Percentiles rank a stretch among this genome's conserved stretches.
Conservation (phyloP, 2,329 filamentous ascomycete genomes). For the Diaporthe capsici region DNA sequence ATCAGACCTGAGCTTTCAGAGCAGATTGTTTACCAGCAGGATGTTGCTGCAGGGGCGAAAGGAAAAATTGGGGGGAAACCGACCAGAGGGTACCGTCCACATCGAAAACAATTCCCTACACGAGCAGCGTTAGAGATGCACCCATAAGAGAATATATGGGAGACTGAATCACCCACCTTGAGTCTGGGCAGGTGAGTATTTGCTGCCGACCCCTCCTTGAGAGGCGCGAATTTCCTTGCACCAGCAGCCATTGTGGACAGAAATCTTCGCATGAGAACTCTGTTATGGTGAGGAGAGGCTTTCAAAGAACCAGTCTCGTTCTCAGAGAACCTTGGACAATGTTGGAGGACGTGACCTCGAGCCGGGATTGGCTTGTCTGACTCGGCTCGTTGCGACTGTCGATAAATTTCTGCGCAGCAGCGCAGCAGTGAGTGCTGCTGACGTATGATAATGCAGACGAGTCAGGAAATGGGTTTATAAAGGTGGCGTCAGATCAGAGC, state of each 20-base stretch:
- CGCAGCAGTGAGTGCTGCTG: neutral
- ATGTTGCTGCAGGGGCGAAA: neutral
- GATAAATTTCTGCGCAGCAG: neutral
- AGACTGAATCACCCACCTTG: slow-evolving; percentile 30
- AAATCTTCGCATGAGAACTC: slow-evolving; percentile 50
- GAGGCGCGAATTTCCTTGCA: slow-evolving; percentile 68
- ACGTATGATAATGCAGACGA: neutral
- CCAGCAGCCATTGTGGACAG: slow-evolving; percentile 59
- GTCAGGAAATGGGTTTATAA: neutral
- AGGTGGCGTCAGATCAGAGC: neutral
- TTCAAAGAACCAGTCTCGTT: neutral
- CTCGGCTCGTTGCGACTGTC: neutral
- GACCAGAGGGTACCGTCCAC: slow-evolving; percentile 96
- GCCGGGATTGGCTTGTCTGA: neutral
- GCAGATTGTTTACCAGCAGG: neutral
- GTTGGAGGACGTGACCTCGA: slow-evolving; percentile 2
- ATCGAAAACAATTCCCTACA: slow-evolving; percentile 82
- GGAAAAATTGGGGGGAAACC: slow-evolving; percentile 52
- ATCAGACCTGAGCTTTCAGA: neutral
- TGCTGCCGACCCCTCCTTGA: slow-evolving; percentile 56
- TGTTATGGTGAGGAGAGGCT: neutral
- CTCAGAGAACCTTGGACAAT: neutral
- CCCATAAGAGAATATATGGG: too few relatives aligned
- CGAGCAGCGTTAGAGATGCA: slow-evolving; percentile 22
- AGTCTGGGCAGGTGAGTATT: slow-evolving; percentile 60